These are phyloP conservation scores for Cercospora canescens DNA, from an alignment of 2,329 filamentous ascomycete species.

Conservation along the genomic window DNA sequence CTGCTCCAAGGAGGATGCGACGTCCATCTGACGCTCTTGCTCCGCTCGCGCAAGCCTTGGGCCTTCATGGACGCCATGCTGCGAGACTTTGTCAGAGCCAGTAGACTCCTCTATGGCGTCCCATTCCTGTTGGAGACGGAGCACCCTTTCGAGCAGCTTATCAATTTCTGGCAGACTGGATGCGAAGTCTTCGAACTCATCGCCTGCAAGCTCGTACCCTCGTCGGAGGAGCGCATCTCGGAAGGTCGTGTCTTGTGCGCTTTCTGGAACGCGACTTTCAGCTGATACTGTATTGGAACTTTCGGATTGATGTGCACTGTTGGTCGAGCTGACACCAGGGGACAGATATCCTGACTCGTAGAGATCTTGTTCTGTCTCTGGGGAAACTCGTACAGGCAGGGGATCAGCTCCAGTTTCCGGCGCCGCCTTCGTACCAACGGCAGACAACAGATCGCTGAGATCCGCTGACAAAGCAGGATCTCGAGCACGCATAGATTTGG, in stretches of 20 bases:
- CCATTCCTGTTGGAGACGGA: constrained; percentile 14
- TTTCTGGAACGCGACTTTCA: background rate
- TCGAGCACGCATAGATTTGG: background rate
- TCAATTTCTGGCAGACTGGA: background rate
- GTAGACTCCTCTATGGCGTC: constrained; percentile 13
- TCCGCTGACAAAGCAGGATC: constrained; percentile 8
- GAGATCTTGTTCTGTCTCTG: constrained; percentile 52
- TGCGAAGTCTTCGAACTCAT: background rate
- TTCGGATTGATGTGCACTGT: background rate
- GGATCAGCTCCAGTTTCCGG: constrained; percentile 14
- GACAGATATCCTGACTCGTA: constrained; percentile 42
- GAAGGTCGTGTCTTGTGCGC: background rate
- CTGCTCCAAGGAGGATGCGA: constrained; percentile 7
- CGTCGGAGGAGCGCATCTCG: background rate
- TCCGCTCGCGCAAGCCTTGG: background rate
- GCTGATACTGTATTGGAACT: background rate
- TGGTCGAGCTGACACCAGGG: background rate
- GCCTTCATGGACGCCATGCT: background rate
- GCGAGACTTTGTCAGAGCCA: background rate
- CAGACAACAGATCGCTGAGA: constrained; percentile 19
- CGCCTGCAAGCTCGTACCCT: background rate
- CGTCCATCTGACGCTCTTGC: background rate
- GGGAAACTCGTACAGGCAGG: constrained; percentile 1
- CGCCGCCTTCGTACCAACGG: constrained; percentile 20
- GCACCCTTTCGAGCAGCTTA: constrained; percentile 11